These are phyloP conservation scores for Capsicum rhomboideum DNA, from an alignment of 257 asterid genomes.

Conservation along the genomic window DNA sequence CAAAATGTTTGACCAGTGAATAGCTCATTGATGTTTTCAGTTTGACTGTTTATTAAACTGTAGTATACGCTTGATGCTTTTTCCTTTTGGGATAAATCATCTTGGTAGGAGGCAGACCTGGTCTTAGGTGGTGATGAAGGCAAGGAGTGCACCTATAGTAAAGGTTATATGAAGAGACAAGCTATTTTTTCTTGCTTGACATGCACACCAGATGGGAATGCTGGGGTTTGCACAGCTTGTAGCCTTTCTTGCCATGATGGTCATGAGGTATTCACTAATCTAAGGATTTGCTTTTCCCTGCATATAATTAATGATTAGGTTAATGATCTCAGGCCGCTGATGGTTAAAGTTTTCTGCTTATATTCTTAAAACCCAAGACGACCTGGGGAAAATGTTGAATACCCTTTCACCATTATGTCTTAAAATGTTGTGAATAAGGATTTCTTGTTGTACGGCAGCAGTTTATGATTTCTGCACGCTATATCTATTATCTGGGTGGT, in stretches of 20 bases:
- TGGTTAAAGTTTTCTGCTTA: background rate
- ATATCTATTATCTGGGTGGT: background rate
- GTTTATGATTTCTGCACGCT: background rate
- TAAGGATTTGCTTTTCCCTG: background rate
- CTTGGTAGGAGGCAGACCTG: constrained; percentile 72
- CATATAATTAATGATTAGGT: background rate
- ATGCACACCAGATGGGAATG: constrained; percentile 85
- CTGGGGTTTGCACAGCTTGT: constrained; percentile 95
- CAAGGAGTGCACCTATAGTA: constrained; percentile 74
- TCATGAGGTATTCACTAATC: constrained; percentile 57
- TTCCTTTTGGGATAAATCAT: background rate
- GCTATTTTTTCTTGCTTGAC: constrained; percentile 91
- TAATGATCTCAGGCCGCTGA: background rate
- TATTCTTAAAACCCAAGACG: background rate
- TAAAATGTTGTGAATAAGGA: background rate
- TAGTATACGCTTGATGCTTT: background rate
- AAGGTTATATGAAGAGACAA: constrained; percentile 81
- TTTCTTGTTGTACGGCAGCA: background rate
- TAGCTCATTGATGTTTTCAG: background rate
- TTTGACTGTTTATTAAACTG: background rate
- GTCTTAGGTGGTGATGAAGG: constrained; percentile 96
- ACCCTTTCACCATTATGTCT: background rate
- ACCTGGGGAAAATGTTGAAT: background rate
- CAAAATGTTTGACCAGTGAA: background rate
- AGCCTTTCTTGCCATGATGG: constrained; percentile 87